These are phyloP conservation scores for Chaetoscypha palmicola DNA, from an alignment of 2,329 filamentous ascomycete species.

Conservation along the genomic window DNA sequence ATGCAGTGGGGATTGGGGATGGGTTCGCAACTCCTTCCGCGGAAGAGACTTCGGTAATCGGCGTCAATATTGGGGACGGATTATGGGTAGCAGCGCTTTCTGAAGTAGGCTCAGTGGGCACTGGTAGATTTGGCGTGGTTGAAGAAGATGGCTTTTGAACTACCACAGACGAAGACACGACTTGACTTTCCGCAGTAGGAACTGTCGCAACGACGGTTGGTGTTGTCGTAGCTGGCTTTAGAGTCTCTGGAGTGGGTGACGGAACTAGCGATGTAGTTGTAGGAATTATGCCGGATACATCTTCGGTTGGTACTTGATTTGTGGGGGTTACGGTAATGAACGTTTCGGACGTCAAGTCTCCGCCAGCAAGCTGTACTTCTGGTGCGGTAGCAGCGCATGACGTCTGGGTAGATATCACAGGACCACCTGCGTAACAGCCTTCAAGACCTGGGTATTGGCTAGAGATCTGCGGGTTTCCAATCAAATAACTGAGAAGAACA, in stretches of 20 bases:
- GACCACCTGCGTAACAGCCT: background rate
- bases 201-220: too few species aligned
- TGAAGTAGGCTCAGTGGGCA: background rate
- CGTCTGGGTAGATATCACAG: background rate
- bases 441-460: constrained; percentile 1
- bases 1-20: too few species aligned
- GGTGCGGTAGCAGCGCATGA: background rate
- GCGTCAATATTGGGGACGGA: background rate
- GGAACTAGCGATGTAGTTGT: background rate
- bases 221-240: background rate
- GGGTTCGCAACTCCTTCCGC: too few species aligned
- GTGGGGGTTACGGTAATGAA: constrained; percentile 1
- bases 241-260: background rate
- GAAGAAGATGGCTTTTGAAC: background rate
- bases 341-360: constrained; percentile 5
- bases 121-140: background rate
- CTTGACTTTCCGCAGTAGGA: background rate
- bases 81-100: background rate
- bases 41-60: background rate
- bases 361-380: constrained; percentile 1
- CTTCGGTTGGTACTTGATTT: background rate
- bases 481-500: background rate
- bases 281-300: background rate
- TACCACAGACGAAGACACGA: background rate
- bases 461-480: background rate